Conservation (phyloP, 2,329 filamentous ascomycete species). For the Paraphoma sp. region DNA sequence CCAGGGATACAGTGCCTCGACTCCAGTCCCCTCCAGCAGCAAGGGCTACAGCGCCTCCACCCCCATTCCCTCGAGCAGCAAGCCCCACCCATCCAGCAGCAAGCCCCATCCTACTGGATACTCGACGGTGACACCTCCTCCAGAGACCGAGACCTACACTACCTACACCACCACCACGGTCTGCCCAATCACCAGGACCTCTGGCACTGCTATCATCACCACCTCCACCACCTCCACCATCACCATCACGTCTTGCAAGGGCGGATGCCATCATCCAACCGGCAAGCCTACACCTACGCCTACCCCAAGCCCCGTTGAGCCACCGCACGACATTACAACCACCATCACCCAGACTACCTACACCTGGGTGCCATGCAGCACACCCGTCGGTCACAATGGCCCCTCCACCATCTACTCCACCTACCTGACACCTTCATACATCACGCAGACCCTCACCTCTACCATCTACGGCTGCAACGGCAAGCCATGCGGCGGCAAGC, state of each 20-base stretch:
- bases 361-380: conserved; percentile 47
- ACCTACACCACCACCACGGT: conserved; percentile 30
- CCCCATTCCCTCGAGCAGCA: conserved; percentile 9
- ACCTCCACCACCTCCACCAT: conserved; percentile 46
- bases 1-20: conserved; percentile 6
- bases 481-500: conserved; percentile 7
- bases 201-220: conserved; percentile 22
- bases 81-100: background rate
- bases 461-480: conserved; percentile 31
- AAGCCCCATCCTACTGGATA: conserved; percentile 11
- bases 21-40: background rate
- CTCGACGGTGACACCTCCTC: conserved; percentile 12
- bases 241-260: conserved; percentile 48
- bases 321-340: conserved; percentile 27
- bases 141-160: conserved; percentile 30
- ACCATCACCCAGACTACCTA: conserved; percentile 43
- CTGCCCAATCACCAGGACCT: conserved; percentile 25
- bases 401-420: conserved; percentile 45
- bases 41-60: background rate
- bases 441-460: conserved; percentile 37
- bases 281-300: conserved; percentile 18
- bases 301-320: conserved; percentile 7
- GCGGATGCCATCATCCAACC: conserved; percentile 35
- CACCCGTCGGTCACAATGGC: conserved; percentile 41
- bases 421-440: conserved; percentile 47